Conservation (phyloP, 2,329 filamentous ascomycete genomes). For the Hymenoscyphus linearis region DNA sequence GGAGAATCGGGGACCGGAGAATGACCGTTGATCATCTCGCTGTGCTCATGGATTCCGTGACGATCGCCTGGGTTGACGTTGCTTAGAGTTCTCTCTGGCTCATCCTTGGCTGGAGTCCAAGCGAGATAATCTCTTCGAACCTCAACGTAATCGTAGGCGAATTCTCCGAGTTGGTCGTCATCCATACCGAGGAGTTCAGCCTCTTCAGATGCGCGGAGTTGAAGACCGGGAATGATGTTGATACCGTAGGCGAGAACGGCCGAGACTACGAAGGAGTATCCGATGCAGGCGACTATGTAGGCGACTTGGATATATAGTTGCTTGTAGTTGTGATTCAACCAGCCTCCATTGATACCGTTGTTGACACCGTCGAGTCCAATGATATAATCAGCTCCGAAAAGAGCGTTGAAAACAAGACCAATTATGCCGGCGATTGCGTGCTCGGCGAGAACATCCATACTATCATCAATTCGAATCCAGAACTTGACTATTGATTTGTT, state of each 20-base stretch:
- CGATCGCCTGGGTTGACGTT: slow-evolving; percentile 58
- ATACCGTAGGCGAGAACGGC: slow-evolving; percentile 69
- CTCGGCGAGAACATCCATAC: slow-evolving; percentile 67
- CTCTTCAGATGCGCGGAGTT: slow-evolving; percentile 74
- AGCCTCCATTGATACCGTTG: slow-evolving; percentile 59
- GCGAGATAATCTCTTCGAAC: slow-evolving; percentile 83
- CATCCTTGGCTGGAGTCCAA: slow-evolving; percentile 71
- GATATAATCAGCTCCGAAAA: slow-evolving; percentile 65
- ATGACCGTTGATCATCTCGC: slow-evolving; percentile 57
- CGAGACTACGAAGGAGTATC: slow-evolving; percentile 69
- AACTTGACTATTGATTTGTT: slow-evolving; percentile 29
- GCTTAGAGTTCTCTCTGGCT: slow-evolving; percentile 47
- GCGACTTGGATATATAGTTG: slow-evolving; percentile 76
- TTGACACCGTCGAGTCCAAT: slow-evolving; percentile 75
- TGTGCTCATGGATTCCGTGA: slow-evolving; percentile 68
- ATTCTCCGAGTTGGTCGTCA: slow-evolving; percentile 85
- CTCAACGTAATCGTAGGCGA: slow-evolving; percentile 87
- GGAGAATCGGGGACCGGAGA: slow-evolving; percentile 34
- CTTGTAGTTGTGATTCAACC: slow-evolving; percentile 68
- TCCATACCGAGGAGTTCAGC: slow-evolving; percentile 85
- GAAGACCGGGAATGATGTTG: slow-evolving; percentile 69
- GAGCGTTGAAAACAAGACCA: slow-evolving; percentile 66
- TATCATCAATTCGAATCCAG: slow-evolving; percentile 61
- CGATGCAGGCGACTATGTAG: slow-evolving; percentile 61
- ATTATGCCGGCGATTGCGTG: slow-evolving; percentile 66